Evolutionary conservation across 2,329 filamentous ascomycete species (phyloP).

Genomic region (Sarocladium strictum): DNA sequence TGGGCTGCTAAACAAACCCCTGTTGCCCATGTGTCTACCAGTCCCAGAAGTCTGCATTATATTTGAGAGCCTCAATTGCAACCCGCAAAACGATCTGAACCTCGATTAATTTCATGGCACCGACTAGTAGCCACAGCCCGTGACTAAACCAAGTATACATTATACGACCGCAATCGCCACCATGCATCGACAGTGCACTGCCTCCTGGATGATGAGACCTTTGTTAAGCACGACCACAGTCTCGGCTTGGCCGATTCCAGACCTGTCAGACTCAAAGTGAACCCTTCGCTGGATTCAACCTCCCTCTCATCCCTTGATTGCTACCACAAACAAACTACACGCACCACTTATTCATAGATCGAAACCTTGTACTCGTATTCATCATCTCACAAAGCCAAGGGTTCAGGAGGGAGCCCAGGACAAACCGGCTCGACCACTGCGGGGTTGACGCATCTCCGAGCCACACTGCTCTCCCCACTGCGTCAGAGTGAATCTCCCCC

Average conservation of each 20-base stretch:
- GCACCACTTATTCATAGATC: neutral
- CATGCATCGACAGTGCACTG: neutral
- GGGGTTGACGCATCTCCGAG: neutral
- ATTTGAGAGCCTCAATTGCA: no score
- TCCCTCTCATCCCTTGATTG: neutral
- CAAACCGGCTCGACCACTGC: neutral
- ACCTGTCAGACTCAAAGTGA: neutral
- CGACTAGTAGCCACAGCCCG: no score
- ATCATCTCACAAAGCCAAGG: no score
- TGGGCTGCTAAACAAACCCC: no score
- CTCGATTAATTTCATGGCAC: no score
- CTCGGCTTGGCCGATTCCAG: neutral
- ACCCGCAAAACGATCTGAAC: no score
- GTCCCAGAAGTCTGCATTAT: no score
- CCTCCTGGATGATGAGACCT: neutral
- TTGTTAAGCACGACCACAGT: neutral
- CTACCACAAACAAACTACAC: neutral
- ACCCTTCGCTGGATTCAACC: no score
- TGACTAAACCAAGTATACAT: no score
- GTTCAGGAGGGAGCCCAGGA: neutral
- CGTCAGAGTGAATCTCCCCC: neutral
- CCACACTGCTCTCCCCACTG: neutral
- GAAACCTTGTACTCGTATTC: neutral
- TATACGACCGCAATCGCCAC: no score
- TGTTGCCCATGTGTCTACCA: no score